phyloP scores from a whole-genome alignment of 192 early-diverging fungal genomes.

The Coemansia sp. region DNA sequence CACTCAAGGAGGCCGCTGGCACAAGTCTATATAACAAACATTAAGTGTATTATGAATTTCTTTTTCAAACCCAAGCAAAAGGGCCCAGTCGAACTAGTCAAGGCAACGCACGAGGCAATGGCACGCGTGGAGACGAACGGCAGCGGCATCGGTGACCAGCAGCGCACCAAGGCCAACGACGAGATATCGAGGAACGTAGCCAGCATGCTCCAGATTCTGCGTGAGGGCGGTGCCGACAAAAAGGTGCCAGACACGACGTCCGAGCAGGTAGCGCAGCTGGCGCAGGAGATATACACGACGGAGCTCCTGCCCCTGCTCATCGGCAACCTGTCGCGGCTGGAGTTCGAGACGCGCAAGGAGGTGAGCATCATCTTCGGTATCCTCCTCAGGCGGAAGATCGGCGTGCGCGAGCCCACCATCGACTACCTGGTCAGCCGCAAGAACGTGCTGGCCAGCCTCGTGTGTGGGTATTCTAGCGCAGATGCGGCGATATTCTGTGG shows the following conservation, averaged over 20 bases:
- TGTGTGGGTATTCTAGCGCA: slow-evolving; percentile 93
- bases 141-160: slow-evolving; percentile 61
- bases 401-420: slow-evolving; percentile 91
- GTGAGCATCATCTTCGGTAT: slow-evolving; percentile 98
- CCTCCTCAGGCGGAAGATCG: slow-evolving; percentile 91
- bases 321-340: slow-evolving; percentile 86
- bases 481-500: slow-evolving; percentile 98
- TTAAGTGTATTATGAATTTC: slow-evolving; percentile 63
- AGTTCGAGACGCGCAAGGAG: slow-evolving; percentile 94
- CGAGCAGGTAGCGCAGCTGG: slow-evolving; percentile 90
- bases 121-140: slow-evolving; percentile 57
- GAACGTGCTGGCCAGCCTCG: slow-evolving; percentile 78
- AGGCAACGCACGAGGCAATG: slow-evolving; percentile 82
- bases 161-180: slow-evolving; percentile 82
- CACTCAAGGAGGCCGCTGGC: slow-evolving; percentile 5
- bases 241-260: slow-evolving; percentile 58
- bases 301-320: slow-evolving; percentile 89
- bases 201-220: slow-evolving; percentile 90
- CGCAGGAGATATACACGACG: slow-evolving; percentile 93
- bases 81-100: slow-evolving; percentile 87
- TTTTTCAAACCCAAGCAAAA: slow-evolving; percentile 82
- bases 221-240: slow-evolving; percentile 86
- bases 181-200: slow-evolving; percentile 96
- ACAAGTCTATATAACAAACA: background rate
- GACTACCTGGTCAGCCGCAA: slow-evolving; percentile 89